phyloP scores from a whole-genome alignment of 192 early-diverging fungal genomes.

The Podila clonocystis region DNA sequence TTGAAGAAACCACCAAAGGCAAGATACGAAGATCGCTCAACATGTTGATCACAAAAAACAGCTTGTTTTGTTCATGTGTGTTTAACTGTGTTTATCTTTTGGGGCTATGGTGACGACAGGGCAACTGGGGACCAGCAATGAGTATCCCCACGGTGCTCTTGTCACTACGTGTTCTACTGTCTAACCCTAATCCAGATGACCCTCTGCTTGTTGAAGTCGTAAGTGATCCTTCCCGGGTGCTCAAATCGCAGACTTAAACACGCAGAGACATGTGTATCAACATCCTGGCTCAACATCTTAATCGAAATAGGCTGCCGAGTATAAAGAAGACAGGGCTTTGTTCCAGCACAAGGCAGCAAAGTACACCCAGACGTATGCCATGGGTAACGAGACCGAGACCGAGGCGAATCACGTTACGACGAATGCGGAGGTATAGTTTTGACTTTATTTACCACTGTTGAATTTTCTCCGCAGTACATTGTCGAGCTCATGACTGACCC shows the following conservation, averaged over 20 bases:
- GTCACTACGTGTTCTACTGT: constrained; percentile 67
- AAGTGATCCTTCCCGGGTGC: constrained; percentile 1
- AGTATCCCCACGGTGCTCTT: constrained; percentile 70
- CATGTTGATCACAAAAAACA: not conserved
- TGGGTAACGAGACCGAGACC: constrained; percentile 2
- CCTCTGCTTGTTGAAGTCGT: constrained; percentile 78
- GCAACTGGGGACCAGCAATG: constrained; percentile 77
- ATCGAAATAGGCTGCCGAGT: constrained; percentile 61
- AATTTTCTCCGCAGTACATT: not conserved
- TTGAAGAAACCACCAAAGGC: constrained; percentile 66
- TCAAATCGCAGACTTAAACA: not conserved
- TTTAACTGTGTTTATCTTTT: no score
- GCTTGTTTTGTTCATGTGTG: no score
- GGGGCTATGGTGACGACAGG: constrained; percentile 16
- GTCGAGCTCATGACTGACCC: no score
- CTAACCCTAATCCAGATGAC: constrained; percentile 77
- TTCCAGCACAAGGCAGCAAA: constrained; percentile 58
- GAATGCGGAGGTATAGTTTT: constrained; percentile 10
- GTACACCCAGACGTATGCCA: constrained; percentile 53
- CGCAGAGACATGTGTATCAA: not conserved
- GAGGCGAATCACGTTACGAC: not conserved
- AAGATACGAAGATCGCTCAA: not conserved
- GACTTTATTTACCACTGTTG: not conserved
- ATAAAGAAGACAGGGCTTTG: constrained; percentile 50
- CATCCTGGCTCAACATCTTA: not conserved